Percentiles rank a stretch among this genome's conserved stretches.
Conservation (phyloP, 345 rosid genomes). For the Eucalyptus polybractea region DNA sequence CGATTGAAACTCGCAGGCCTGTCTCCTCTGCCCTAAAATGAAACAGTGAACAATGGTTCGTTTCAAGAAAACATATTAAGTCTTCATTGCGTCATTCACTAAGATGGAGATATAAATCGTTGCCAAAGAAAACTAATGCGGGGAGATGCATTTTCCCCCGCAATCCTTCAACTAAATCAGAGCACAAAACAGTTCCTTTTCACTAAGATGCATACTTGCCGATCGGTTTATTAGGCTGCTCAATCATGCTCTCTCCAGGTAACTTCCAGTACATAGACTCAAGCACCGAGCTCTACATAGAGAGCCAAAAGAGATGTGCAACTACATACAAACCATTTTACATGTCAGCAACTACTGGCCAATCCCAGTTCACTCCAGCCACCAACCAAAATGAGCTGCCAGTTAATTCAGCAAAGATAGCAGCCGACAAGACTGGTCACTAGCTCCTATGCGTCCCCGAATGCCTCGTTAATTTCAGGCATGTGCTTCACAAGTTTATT, state of each 20-base stretch:
- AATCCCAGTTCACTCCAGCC: neutral
- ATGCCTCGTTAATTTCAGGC: constrained; percentile 56
- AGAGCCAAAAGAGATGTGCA: neutral
- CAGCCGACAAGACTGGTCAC: neutral
- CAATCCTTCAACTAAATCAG: neutral
- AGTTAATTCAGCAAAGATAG: neutral
- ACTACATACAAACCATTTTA: neutral
- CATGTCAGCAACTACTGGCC: neutral
- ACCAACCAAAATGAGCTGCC: neutral
- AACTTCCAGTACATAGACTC: neutral
- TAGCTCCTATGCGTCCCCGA: constrained; percentile 16
- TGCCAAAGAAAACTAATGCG: rapidly evolving
- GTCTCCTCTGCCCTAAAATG: neutral
- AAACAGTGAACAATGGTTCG: rapidly evolving
- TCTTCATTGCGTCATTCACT: rapidly evolving
- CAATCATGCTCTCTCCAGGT: neutral
- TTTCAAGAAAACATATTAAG: neutral
- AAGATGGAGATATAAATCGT: neutral
- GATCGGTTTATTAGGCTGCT: neutral
- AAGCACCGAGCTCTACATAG: rapidly evolving
- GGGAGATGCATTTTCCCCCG: rapidly evolving
- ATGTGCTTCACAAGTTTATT: constrained; percentile 40
- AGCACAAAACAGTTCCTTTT: neutral
- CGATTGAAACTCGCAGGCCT: neutral
- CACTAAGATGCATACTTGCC: neutral